Conservation (phyloP, 2,329 filamentous ascomycete genomes). For the Aspergillus latus region DNA sequence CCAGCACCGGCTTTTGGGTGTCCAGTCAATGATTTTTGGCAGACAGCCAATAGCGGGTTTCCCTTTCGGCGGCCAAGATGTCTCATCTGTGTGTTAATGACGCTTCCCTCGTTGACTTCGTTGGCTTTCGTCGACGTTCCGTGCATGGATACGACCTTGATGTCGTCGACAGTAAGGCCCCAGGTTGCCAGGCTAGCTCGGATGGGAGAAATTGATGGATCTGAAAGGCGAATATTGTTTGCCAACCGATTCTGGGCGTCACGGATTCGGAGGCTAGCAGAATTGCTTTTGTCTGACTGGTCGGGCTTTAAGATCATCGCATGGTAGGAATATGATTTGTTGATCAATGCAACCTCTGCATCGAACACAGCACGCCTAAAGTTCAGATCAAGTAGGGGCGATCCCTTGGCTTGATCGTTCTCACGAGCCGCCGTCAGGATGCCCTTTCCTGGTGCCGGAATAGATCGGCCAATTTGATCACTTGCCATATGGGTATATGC, state of each 20-base stretch:
- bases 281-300: neutral
- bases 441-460: slow-evolving; percentile 92
- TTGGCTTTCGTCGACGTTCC: slow-evolving; percentile 96
- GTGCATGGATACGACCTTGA: slow-evolving; percentile 93
- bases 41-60: slow-evolving; percentile 83
- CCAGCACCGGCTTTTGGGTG: slow-evolving; percentile 97
- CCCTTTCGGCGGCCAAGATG: slow-evolving; percentile 93
- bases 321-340: slow-evolving; percentile 30
- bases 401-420: slow-evolving; percentile 79
- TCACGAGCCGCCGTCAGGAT: slow-evolving; percentile 79
- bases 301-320: neutral
- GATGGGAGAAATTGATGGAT: slow-evolving; percentile 84
- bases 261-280: slow-evolving; percentile 66
- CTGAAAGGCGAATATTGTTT: slow-evolving; percentile 95
- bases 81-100: slow-evolving; percentile 88
- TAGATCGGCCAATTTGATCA: slow-evolving; percentile 94
- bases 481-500: slow-evolving; percentile 52
- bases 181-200: slow-evolving; percentile 92
- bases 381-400: slow-evolving; percentile 88
- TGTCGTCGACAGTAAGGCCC: slow-evolving; percentile 93
- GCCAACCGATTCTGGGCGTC: slow-evolving; percentile 81
- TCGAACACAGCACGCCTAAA: slow-evolving; percentile 91
- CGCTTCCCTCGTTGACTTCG: slow-evolving; percentile 97
- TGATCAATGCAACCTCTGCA: slow-evolving; percentile 84
- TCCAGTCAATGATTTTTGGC: slow-evolving; percentile 97